These are phyloP conservation scores for Dictyostelium discoideum DNA, from an alignment of 78 protist species.

Conservation along the genomic window dicty_2.7 NC_007090.3:1404501-1405000, in stretches of 20 bases:
- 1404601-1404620: constrained; percentile 18
- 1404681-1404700: background rate
- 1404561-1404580: constrained; percentile 13
- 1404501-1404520: background rate
- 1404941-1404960: constrained; percentile 12
- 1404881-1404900: constrained; percentile 63
- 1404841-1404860: background rate
- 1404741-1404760: constrained; percentile 64
- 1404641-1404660: background rate
- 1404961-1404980: constrained; percentile 25
- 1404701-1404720: constrained; percentile 7
- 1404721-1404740: constrained; percentile 74
- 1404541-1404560: constrained; percentile 4
- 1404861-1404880: constrained; percentile 51
- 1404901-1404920: constrained; percentile 64
- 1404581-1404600: constrained; percentile 9
- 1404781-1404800: background rate
- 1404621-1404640: background rate
- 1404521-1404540: background rate
- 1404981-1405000: background rate
- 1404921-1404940: constrained; percentile 7
- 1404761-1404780: constrained; percentile 65
- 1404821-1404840: background rate
- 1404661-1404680: too few relatives aligned
- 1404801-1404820: background rate